Base-by-base conservation (phyloP, 148 eudicot species). In the Cornus florida region DNA sequence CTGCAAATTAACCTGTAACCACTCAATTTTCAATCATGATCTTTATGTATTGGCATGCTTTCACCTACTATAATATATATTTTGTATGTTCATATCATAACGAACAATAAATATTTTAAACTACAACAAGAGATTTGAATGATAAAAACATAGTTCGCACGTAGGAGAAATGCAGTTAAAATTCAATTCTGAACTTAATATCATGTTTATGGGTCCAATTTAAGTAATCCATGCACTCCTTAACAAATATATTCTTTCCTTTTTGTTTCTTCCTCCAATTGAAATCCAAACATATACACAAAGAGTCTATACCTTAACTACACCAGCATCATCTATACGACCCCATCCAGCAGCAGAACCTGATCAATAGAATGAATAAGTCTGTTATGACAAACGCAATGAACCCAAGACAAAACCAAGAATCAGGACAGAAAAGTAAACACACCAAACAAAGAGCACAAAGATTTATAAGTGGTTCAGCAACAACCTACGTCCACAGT, bases 291-390 rank as follows among this genome's bases (percentile, higher is more conserved):
- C 22, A 69, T 20, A 10, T 62, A 81, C 50, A 50, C 46, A 28
- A 48, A 33, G 48, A 76, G 31, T 23, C 70, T 65, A 53, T 82
- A 97, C 99, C 97, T 97, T 97, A 57, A 97, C 99, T 82, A 97
- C 95, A 77, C 94, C 94, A 76, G 99, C 86, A 87, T 97, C 99
- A 85, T 97, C 99, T 78, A 97, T 75, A 16, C 83, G 80, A 70
- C 99, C 99, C 99, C 99, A 97, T 70, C 99, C 99, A 87, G 99
- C 97, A 89, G 99, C 98, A 82, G 99, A 97, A 82, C 99, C 99
- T 97, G 83, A 62, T 75, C 77, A 71, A 77, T 17, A 72, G 78
- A 79, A 85, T n/a, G 43, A 71, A 75, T 14, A 66, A 81, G 28
- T 28, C 28, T 28, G 28, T 28, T 28, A 28, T 28, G 28, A 28